Base-by-base conservation (phyloP, 305 asterid species). In the Fraxinus latifolia region DNA sequence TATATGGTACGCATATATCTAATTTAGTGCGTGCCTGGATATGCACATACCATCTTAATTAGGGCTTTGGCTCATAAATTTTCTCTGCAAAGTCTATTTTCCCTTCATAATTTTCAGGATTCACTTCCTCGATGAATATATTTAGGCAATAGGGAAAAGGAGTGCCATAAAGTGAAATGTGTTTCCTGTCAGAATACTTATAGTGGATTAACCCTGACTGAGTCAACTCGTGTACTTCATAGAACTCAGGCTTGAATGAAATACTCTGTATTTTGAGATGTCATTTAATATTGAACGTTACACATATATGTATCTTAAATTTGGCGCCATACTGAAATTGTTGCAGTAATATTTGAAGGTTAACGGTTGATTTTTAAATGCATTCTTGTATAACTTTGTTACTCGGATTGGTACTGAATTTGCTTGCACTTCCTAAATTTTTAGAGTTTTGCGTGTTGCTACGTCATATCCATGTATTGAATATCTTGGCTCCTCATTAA, bases 1-100 rank as follows among this genome's bases (percentile, higher is more conserved):
- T 94, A 78, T 87, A 93, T 96, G 98, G 98, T 94, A 89, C 62
- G 62, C 62, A 58, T 19, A 58, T 17, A 58, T 58, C 68, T 65
- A 65, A 65, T 3, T 65, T 65, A 65, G n/a, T 3, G 17, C 12
- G 33, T 65, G 73, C 36, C 34, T 65, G 36, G 73, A 65, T 65
- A 23, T 65, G n/a, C 17, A 9, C 73, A 65, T 65, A 65, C n/a
- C 5, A 65, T 65, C 73, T 25, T 25, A 65, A 0, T 32, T 11
- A 7, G 33, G 33, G 68, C 29, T 58, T 19, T 58, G 29, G 23
- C 2, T 19, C 27, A 19, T 6, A 55, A 17, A 2, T 1, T 17
- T 1, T 55, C 33, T 65, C 36, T 25, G 36, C 33, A 1, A 23
- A 27, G 17, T 65, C n/a, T 27, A 23, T 23, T 65, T 65, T 65